Conservation (phyloP, 2,329 filamentous ascomycete genomes). For the Monosporascus ibericus region DNA sequence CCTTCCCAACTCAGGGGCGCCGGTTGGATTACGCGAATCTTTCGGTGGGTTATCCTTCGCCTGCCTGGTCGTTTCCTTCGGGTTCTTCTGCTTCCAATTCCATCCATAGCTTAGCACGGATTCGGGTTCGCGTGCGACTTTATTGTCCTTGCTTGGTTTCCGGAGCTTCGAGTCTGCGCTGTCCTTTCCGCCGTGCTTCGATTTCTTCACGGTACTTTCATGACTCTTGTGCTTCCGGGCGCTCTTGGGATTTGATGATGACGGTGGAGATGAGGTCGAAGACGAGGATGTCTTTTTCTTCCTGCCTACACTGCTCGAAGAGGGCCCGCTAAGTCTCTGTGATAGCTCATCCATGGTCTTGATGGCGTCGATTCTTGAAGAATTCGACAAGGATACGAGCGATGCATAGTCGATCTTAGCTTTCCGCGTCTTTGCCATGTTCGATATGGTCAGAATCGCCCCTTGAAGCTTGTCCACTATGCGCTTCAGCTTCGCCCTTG, state of each 20-base stretch:
- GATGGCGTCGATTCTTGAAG: slow-evolving; percentile 42
- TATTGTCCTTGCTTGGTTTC: background rate
- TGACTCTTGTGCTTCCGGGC: background rate
- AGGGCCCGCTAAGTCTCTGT: slow-evolving; percentile 17
- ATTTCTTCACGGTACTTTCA: background rate
- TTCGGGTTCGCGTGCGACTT: background rate
- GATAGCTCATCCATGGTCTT: slow-evolving; percentile 43
- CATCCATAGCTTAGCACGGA: background rate
- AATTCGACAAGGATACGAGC: slow-evolving; percentile 40
- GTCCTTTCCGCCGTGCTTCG: background rate
- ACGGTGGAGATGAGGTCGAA: background rate
- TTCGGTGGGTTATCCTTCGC: background rate
- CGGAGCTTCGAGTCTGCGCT: background rate
- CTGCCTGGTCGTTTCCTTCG: background rate
- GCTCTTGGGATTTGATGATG: background rate
- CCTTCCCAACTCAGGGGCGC: background rate
- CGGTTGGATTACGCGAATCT: background rate
- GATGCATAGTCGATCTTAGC: slow-evolving; percentile 39
- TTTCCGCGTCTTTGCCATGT: slow-evolving; percentile 26
- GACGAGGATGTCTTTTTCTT: slow-evolving; percentile 1
- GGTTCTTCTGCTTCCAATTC: background rate
- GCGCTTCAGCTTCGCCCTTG: slow-evolving; percentile 32
- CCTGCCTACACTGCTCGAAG: background rate
- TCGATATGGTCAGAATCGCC: slow-evolving; percentile 34
- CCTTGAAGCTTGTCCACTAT: slow-evolving; percentile 37